Evolutionary conservation across 106 monocot genomes (phyloP).

Genomic region (Platanthera zijinensis): DNA sequence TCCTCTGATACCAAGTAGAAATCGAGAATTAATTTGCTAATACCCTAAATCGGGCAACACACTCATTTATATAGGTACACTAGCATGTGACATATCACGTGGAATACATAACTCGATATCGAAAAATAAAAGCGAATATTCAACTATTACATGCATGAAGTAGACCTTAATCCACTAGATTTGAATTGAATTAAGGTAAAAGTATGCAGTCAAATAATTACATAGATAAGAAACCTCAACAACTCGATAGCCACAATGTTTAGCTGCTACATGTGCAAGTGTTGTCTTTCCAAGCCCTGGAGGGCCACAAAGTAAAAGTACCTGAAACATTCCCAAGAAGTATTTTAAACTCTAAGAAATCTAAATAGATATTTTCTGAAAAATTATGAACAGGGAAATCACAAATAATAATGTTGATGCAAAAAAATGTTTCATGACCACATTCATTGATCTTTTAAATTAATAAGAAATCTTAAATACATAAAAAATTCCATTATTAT

Average conservation of each 20-base stretch:
- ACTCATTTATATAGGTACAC: too few species aligned
- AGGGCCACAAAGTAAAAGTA: slow-evolving; percentile 92
- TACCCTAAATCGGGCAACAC: too few species aligned
- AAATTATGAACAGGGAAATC: not conserved
- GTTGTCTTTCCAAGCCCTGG: slow-evolving; percentile 99
- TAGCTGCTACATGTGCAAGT: slow-evolving; percentile 93
- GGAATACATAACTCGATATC: too few species aligned
- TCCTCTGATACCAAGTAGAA: too few species aligned
- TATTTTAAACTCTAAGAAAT: slow-evolving; percentile 5
- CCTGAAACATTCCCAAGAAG: slow-evolving; percentile 30
- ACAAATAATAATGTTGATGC: not conserved
- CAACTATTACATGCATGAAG: not conserved
- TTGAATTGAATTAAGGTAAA: not conserved
- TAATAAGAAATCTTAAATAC: not conserved
- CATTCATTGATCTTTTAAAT: not conserved
- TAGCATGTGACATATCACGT: too few species aligned
- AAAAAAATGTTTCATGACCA: not conserved
- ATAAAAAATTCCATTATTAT: slow-evolving; percentile 1
- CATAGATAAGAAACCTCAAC: slow-evolving; percentile 58
- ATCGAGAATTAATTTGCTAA: too few species aligned
- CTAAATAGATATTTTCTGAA: not conserved
- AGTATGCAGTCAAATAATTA: not conserved
- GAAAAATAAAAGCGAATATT: too few species aligned
- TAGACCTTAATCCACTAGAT: not conserved
- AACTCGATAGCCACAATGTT: slow-evolving; percentile 92